phyloP scores from a whole-genome alignment of 768 basidiomycete genomes.

The Amanita jacksonii region DNA sequence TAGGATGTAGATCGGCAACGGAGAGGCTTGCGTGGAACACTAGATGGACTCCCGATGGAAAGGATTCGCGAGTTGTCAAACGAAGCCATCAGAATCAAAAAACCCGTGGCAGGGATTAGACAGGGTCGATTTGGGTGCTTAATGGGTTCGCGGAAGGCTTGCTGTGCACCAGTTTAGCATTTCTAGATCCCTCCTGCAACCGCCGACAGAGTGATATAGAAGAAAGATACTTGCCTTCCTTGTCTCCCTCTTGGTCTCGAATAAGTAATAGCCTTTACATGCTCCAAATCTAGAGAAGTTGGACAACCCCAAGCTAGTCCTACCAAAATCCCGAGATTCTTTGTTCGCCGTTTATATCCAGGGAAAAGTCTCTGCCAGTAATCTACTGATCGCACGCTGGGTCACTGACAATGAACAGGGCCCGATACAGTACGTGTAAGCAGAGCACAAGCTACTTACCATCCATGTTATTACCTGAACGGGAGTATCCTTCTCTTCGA shows the following conservation, averaged over 20 bases:
- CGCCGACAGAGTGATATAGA: conserved; percentile 21
- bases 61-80: conserved; percentile 27
- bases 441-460: too few species aligned
- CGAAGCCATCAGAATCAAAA: conserved; percentile 22
- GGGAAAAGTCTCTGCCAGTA: too few species aligned
- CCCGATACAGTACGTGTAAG: too few species aligned
- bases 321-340: conserved; percentile 22
- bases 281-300: too few species aligned
- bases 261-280: too few species aligned
- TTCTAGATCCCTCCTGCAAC: conserved; percentile 21
- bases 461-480: too few species aligned
- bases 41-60: conserved; percentile 12
- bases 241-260: too few species aligned
- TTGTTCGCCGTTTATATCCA: not conserved
- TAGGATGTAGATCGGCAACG: conserved; percentile 35
- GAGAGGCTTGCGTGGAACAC: conserved; percentile 15
- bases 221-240: conserved; percentile 10
- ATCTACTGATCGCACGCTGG: too few species aligned
- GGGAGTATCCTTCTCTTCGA: too few species aligned
- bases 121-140: conserved; percentile 22
- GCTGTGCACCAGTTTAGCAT: conserved; percentile 13
- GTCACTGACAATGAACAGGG: too few species aligned
- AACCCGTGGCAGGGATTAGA: conserved; percentile 16
- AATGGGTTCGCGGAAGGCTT: conserved; percentile 13
- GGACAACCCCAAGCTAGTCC: not conserved